phyloP scores from a whole-genome alignment of 441 rosid genomes.

The Theobroma grandiflorum region DNA sequence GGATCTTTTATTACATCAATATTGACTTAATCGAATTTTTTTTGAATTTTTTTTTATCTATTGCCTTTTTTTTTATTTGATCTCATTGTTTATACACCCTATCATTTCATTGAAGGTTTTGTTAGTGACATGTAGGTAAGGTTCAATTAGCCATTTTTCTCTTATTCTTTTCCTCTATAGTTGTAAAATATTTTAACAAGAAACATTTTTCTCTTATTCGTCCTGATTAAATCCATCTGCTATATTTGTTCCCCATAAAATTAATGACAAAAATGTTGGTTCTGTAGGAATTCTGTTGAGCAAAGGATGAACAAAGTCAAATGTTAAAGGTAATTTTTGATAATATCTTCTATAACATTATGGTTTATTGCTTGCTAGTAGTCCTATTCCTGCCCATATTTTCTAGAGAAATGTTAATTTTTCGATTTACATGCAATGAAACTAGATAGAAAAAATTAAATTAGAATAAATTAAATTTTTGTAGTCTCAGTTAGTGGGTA shows the following conservation, averaged over 20 bases:
- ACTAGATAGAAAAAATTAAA: too few species aligned
- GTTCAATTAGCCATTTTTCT: constrained; percentile 18
- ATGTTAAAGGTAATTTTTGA: constrained; percentile 59
- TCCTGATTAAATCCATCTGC: background rate
- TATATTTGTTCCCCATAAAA: constrained; percentile 4
- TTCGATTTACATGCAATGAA: too few species aligned
- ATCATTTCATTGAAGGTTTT: constrained; percentile 66
- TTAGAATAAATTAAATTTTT: too few species aligned
- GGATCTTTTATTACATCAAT: too few species aligned
- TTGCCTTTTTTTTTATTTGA: constrained; percentile 44
- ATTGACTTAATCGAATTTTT: too few species aligned
- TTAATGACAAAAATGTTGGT: too few species aligned
- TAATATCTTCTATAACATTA: background rate
- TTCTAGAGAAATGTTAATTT: background rate
- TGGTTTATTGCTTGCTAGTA: background rate
- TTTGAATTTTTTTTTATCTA: too few species aligned
- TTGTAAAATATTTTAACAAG: background rate
- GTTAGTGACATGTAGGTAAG: constrained; percentile 73
- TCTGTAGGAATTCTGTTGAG: constrained; percentile 48
- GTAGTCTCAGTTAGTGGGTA: too few species aligned
- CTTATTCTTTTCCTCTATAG: background rate
- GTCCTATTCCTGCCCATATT: too few species aligned
- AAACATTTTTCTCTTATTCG: background rate
- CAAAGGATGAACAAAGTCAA: constrained; percentile 57
- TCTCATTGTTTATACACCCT: constrained; percentile 88